Percentiles rank a stretch among this genome's conserved stretches.
Conservation (phyloP, 306 rosid species). For the Lathyrus sativus region DNA sequence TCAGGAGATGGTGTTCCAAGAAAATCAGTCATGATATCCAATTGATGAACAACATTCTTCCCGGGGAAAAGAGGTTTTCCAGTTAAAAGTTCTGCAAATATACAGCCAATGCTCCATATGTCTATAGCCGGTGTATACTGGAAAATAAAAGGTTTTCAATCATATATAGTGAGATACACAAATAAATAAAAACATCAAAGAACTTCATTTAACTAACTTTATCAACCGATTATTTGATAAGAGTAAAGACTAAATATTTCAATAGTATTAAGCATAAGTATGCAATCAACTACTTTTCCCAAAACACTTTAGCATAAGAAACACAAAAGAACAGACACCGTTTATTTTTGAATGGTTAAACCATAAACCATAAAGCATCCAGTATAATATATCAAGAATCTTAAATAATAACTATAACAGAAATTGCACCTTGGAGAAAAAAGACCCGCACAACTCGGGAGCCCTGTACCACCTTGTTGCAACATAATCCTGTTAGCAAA, state of each 20-base stretch:
- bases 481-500: slow-evolving; percentile 79
- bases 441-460: slow-evolving; percentile 98
- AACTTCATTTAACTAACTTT: slow-evolving; percentile 30
- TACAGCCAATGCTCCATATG: slow-evolving; percentile 99
- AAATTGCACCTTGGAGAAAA: slow-evolving; percentile 84
- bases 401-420: slow-evolving; percentile 26
- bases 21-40: slow-evolving; percentile 95
- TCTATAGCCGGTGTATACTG: slow-evolving; percentile 99
- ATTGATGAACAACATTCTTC: slow-evolving; percentile 95
- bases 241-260: slow-evolving; percentile 7
- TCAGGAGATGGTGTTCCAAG: slow-evolving; percentile 93
- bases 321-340: neutral
- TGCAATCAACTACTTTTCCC: slow-evolving; percentile 1
- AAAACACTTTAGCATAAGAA: slow-evolving; percentile 13
- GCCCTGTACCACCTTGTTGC: slow-evolving; percentile 99
- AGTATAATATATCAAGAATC: slow-evolving; percentile 23
- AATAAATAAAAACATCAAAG: slow-evolving; percentile 13
- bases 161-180: slow-evolving; percentile 4
- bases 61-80: slow-evolving; percentile 99
- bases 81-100: slow-evolving; percentile 92
- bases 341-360: slow-evolving; percentile 15
- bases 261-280: slow-evolving; percentile 3
- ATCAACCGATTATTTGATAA: slow-evolving; percentile 22
- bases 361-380: neutral
- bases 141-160: slow-evolving; percentile 27